Base-by-base conservation (phyloP, 208 protist genomes). In the Acanthamoeba castellanii region DNA sequence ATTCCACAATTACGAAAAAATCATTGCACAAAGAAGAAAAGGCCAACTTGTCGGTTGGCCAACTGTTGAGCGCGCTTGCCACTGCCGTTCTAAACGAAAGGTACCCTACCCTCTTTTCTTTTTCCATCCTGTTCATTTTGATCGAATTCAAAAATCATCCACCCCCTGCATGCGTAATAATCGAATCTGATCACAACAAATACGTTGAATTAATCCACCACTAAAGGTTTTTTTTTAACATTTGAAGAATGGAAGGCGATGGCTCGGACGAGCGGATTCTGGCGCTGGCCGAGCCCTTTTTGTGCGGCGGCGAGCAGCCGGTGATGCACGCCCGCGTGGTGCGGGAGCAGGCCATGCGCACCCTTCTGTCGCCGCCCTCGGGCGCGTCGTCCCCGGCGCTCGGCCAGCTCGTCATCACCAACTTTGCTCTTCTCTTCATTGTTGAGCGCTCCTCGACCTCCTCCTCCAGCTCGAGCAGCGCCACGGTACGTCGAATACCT, bases 401-500 rank as follows among this genome's bases (percentile, higher is more conserved):
- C 5, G 82, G 82, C 18, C 82, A 90, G 57, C 82, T 90, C 82
- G 47, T 90, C 50, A 66, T 90, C 82, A 90, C 82, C 50, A 90
- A 90, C 82, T 90, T 90, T 66, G 82, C 82, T 7, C 82, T 90
- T 32, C 68, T 90, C 82, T 90, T 90, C 82, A 57, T 90, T 50
- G 50, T 37, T 27, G 82, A 90, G 55, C 82, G 57, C 37, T 85
- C 76, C 11, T 85, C 76, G 32, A 16, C 20, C n/a, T 2, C 45
- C 74, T 9, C 20, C 30, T 52, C 37, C 30, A 42, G 7, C 50
- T 37, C 81, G 25, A 18, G 14, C 78, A 47, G 8, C 81, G 47
- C n/a, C 81, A 88, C 8, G 52, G 52, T 27, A 88, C 8, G n/a
- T 22, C 57, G 57, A 0, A 5, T 0, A 64, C 57, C 13, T 6